These are phyloP conservation scores for Nitzschia putrida DNA, from an alignment of 108 stramenopile genomes.

Conservation along the genomic window DNA sequence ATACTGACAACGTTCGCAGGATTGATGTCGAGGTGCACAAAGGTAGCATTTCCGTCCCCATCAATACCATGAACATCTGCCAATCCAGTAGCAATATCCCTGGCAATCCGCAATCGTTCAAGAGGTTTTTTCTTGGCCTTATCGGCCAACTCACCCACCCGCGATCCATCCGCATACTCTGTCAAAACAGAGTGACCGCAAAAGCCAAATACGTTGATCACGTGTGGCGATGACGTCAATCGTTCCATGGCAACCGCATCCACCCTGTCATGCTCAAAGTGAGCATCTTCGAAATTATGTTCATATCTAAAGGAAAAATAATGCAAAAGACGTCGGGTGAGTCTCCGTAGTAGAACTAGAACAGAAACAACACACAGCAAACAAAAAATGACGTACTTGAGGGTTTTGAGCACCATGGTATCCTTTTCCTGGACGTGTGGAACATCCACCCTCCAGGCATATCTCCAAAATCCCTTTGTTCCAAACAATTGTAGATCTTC, in stretches of 20 bases:
- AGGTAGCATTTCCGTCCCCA: slow-evolving; percentile 59
- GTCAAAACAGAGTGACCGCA: slow-evolving; percentile 78
- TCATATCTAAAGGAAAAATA: slow-evolving; percentile 36
- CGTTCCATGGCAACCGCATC: slow-evolving; percentile 83
- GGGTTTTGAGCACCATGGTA: slow-evolving; percentile 58
- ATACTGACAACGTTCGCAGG: slow-evolving; percentile 70
- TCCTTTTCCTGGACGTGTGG: slow-evolving; percentile 33
- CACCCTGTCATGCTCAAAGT: slow-evolving; percentile 77
- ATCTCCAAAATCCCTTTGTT: slow-evolving; percentile 70
- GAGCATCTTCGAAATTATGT: slow-evolving; percentile 82
- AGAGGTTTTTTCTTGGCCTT: slow-evolving; percentile 58
- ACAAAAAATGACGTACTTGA: slow-evolving; percentile 49
- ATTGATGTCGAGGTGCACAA: slow-evolving; percentile 79
- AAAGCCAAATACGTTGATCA: slow-evolving; percentile 73
- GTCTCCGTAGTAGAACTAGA: background rate
- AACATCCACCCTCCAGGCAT: slow-evolving; percentile 68
- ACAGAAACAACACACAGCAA: background rate
- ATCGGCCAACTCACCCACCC: slow-evolving; percentile 63
- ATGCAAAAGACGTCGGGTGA: slow-evolving; percentile 3
- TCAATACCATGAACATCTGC: slow-evolving; percentile 76
- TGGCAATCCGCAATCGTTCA: slow-evolving; percentile 55
- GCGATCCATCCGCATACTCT: slow-evolving; percentile 66
- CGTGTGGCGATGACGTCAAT: slow-evolving; percentile 69
- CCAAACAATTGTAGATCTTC: slow-evolving; percentile 55
- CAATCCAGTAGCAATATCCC: slow-evolving; percentile 62